These are phyloP conservation scores for Aquilaria sinensis DNA, from an alignment of 345 rosid species.

Conservation along the genomic window DNA sequence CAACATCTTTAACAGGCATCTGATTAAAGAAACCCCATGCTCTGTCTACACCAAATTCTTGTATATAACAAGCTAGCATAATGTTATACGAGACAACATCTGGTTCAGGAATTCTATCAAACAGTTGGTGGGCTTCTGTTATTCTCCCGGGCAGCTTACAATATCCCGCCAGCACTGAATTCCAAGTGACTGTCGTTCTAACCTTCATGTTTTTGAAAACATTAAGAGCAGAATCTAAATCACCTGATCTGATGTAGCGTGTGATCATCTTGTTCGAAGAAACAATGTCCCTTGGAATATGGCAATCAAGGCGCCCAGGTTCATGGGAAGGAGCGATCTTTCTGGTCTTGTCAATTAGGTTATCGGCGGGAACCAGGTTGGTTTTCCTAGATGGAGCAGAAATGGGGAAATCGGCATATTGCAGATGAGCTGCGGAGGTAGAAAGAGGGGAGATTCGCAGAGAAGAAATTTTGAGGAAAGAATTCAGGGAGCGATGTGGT, in stretches of 20 bases:
- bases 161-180: conserved; percentile 52
- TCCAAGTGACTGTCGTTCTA: conserved; percentile 67
- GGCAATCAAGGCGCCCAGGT: conserved; percentile 2
- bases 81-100: conserved; percentile 60
- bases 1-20: conserved; percentile 45
- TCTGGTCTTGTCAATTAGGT: conserved; percentile 1
- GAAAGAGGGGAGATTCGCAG: conserved; percentile 16
- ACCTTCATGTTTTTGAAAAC: conserved; percentile 50
- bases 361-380: conserved; percentile 15
- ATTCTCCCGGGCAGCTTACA: conserved; percentile 34
- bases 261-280: conserved; percentile 52
- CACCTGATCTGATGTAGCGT: conserved; percentile 41
- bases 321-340: background rate
- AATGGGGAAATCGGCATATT: conserved; percentile 16
- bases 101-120: conserved; percentile 62
- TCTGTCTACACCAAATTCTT: conserved; percentile 25
- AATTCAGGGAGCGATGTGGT: background rate
- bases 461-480: conserved; percentile 13
- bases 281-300: conserved; percentile 22
- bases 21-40: conserved; percentile 46
- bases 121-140: conserved; percentile 42
- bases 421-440: conserved; percentile 13
- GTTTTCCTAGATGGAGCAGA: conserved; percentile 10
- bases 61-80: conserved; percentile 52
- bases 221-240: conserved; percentile 50